Conservation (phyloP, 225 moss, liverwort and hornwort genomes). For the Pseudoscleropodium purum region DNA sequence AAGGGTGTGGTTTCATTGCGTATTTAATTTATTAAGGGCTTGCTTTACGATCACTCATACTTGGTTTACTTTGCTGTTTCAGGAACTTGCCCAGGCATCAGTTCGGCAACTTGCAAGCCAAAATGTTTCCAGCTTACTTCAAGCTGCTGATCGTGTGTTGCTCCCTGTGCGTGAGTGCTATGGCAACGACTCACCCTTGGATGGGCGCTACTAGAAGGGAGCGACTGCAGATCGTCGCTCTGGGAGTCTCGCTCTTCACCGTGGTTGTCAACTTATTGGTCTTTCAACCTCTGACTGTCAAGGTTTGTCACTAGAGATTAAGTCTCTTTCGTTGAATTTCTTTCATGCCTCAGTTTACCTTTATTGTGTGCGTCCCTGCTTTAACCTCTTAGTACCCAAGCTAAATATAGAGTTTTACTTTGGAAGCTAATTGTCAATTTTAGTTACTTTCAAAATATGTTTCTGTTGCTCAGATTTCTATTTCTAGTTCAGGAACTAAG, state of each 20-base stretch:
- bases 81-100: conserved; percentile 91
- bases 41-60: not conserved
- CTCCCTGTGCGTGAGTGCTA: conserved; percentile 43
- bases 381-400: not conserved
- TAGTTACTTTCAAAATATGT: not conserved
- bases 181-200: conserved; percentile 62
- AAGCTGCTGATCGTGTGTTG: conserved; percentile 37
- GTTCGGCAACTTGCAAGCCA: conserved; percentile 80
- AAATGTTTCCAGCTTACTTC: conserved; percentile 77
- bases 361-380: not conserved
- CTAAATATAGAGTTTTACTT: too few relatives aligned
- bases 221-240: conserved; percentile 47
- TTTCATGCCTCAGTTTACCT: not conserved
- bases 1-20: not conserved
- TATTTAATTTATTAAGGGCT: not conserved
- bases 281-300: conserved; percentile 56
- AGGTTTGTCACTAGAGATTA: conserved; percentile 33
- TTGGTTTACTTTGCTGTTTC: not conserved
- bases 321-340: not conserved
- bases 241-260: conserved; percentile 49
- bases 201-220: conserved; percentile 42
- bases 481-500: not conserved
- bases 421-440: not conserved
- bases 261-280: conserved; percentile 52
- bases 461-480: not conserved